A percentile compares a stretch with the other conserved stretches of the same genome.
Conservation (phyloP, 2,329 filamentous ascomycete genomes). For the Aspergillus texensis region DNA sequence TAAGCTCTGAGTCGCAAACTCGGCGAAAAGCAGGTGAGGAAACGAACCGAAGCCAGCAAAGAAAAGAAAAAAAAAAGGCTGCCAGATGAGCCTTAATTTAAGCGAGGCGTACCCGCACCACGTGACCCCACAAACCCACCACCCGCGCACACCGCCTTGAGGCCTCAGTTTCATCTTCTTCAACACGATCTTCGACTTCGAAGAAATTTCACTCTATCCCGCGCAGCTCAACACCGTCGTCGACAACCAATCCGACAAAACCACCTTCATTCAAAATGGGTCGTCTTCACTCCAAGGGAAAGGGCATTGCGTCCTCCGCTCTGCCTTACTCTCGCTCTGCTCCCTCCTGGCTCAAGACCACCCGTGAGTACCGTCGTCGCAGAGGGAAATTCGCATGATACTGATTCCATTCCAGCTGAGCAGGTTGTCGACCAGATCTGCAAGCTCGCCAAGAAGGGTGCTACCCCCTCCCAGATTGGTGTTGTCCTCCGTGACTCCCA, state of each 20-base stretch:
- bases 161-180: not conserved
- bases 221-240: constrained; percentile 27
- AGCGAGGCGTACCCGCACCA: constrained; percentile 10
- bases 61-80: not conserved
- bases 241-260: constrained; percentile 28
- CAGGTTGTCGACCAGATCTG: constrained; percentile 99
- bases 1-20: not conserved
- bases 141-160: not conserved
- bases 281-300: constrained; percentile 99
- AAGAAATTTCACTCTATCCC: constrained; percentile 2
- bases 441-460: constrained; percentile 98
- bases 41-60: not conserved
- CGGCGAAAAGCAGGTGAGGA: not conserved
- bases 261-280: constrained; percentile 47
- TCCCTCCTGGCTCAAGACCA: constrained; percentile 98
- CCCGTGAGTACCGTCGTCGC: constrained; percentile 47
- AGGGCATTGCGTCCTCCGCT: constrained; percentile 96
- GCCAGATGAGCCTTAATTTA: constrained; percentile 3
- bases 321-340: constrained; percentile 94
- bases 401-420: constrained; percentile 56
- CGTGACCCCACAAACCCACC: constrained; percentile 7
- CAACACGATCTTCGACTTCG: not conserved
- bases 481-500: constrained; percentile 97
- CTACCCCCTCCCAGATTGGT: constrained; percentile 98
- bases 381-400: not conserved